A percentile compares a stretch with the other conserved stretches of the same genome.
phyloP scores from a whole-genome alignment of 164 flowering plant species.

The Paratinospora sagittata region DNA sequence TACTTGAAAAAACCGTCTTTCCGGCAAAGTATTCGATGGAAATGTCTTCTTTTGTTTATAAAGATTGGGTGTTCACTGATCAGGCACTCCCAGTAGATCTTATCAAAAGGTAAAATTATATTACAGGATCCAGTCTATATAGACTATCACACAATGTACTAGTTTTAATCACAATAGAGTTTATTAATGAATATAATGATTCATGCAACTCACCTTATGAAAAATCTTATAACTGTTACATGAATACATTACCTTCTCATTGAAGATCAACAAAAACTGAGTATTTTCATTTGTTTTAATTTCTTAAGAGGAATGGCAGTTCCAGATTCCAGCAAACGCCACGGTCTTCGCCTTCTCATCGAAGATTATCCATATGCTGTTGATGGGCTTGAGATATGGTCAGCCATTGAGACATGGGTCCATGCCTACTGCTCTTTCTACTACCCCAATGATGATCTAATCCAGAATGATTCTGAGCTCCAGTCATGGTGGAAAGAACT shows the following conservation, averaged over 20 bases:
- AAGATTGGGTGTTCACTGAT: slow-evolving; percentile 65
- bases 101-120: slow-evolving; percentile 66
- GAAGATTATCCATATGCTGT: slow-evolving; percentile 89
- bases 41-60: slow-evolving; percentile 70
- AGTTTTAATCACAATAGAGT: too few species aligned
- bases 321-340: slow-evolving; percentile 42
- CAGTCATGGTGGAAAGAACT: slow-evolving; percentile 83
- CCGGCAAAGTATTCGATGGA: slow-evolving; percentile 77
- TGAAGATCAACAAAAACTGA: background rate
- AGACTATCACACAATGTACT: too few species aligned
- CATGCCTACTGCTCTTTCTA: slow-evolving; percentile 62
- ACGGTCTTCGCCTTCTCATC: slow-evolving; percentile 60
- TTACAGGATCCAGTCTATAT: too few species aligned
- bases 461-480: slow-evolving; percentile 58
- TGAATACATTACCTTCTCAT: too few species aligned
- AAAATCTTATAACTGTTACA: too few species aligned
- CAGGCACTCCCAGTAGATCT: slow-evolving; percentile 81
- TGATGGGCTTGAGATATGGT: slow-evolving; percentile 89
- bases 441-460: slow-evolving; percentile 41
- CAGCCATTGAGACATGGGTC: slow-evolving; percentile 77
- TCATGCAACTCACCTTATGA: too few species aligned
- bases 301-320: slow-evolving; percentile 69
- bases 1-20: slow-evolving; percentile 71
- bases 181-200: too few species aligned
- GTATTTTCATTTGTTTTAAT: too few species aligned